Base-by-base conservation (phyloP, 2,329 filamentous ascomycete species). In the Alternaria sp. region DNA sequence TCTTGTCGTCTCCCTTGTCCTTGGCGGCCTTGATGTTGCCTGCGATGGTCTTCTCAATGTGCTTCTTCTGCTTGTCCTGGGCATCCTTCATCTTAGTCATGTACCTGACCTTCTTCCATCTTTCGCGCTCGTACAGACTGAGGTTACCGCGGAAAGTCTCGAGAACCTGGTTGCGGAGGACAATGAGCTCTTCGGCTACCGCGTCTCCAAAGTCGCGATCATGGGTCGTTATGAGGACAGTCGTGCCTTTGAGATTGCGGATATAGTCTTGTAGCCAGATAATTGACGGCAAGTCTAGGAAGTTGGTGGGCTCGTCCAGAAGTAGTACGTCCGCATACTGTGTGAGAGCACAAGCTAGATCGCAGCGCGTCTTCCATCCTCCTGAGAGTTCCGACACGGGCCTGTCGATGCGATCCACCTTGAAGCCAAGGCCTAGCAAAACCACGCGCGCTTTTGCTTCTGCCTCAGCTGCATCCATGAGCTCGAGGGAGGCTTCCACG, bases 251-350 rank as follows among this genome's bases (percentile, higher is more conserved):
- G 5, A 85, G 81, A 41, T 86, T 82, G 56, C 82, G 82, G 10
- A 97, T 86, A 73, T 94, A 90, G 12, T 86, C 86, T 74, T 96
- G 90, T 1, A 97, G 84, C 92, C 93, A 96, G 60, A 97, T 88
- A 61, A 97, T 94, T 1, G 92, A 92, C 0, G 94, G 85, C 1
- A 96, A 83, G 73, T 96, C 93, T 1, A 96, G 85, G 75, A 93
- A 96, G 74, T 96, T 96, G 33, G 93, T 96, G 0, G 93, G 93
- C 75, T 96, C 93, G 76, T 96, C 93, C 3, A 96, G 87, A 55
- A 96, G 89, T 61, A 96, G 84, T 3, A 96, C 88, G 68, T 96
- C 92, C 0, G 89, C 87, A 8, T 90, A 87, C 65, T 94, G 90
- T 1, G 93, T 86, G 5, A 96, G 83, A 0, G 88, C 87, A 4